Evolutionary conservation across 495 filamentous ascomycete genomes (phyloP).

Genomic region (Platismatia glauca): DNA sequence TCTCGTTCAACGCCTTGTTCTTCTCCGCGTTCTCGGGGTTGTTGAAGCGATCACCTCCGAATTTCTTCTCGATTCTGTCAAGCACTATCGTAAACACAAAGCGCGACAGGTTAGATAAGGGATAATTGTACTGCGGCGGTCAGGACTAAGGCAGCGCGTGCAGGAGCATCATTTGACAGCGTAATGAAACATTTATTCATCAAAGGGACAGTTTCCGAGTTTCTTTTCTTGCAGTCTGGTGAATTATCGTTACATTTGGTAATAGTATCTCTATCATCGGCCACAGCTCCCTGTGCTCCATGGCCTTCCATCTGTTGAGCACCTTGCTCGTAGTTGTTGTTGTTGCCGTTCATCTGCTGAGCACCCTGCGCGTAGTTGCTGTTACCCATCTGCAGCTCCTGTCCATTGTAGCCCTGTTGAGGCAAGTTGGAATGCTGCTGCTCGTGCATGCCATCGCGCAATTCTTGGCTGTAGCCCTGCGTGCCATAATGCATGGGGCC

Average conservation of each 20-base stretch:
- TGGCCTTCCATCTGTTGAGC: neutral
- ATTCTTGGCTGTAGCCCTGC: neutral
- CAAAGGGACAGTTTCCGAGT: neutral
- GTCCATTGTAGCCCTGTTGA: conserved; percentile 1
- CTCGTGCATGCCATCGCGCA: neutral
- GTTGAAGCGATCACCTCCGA: neutral
- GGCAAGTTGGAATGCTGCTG: neutral
- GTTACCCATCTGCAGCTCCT: neutral
- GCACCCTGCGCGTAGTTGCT: neutral
- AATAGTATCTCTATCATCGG: neutral
- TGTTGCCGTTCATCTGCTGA: neutral
- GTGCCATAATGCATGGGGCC: too few species aligned
- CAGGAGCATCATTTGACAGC: neutral
- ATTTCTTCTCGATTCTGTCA: conserved; percentile 8
- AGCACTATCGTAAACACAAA: conserved; percentile 5
- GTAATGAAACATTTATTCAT: neutral
- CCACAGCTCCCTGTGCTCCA: neutral
- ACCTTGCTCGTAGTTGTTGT: neutral
- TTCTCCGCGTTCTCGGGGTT: conserved; percentile 5
- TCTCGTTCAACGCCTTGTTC: neutral
- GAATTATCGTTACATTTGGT: conserved; percentile 1
- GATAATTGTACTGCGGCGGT: neutral
- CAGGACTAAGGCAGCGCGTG: neutral
- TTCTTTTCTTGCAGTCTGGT: neutral
- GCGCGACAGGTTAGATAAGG: neutral